phyloP scores from a whole-genome alignment of 164 flowering plant species.

The Annona cherimola region DNA sequence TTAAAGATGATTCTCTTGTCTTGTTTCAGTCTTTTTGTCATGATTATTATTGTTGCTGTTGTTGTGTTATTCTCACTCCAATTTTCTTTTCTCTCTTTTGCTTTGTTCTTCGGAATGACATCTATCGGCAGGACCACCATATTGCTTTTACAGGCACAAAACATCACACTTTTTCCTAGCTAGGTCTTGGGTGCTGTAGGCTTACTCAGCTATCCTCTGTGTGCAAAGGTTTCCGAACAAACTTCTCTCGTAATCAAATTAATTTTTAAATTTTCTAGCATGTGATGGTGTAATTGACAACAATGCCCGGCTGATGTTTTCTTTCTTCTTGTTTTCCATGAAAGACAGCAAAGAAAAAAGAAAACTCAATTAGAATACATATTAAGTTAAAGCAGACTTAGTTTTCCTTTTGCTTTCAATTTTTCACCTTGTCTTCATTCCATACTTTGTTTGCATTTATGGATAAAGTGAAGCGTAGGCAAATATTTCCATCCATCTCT shows the following conservation, averaged over 20 bases:
- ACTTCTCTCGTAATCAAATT: background rate
- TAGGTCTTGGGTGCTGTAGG: background rate
- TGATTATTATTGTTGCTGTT: background rate
- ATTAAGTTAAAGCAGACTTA: no score
- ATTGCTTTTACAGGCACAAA: background rate
- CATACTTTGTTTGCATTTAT: no score
- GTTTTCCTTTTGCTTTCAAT: no score
- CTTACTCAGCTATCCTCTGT: background rate
- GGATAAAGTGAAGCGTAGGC: no score
- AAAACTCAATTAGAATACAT: no score
- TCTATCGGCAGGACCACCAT: background rate
- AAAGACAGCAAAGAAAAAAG: background rate
- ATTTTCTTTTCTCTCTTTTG: constrained; percentile 5
- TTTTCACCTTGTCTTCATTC: no score
- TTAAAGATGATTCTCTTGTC: constrained; percentile 22
- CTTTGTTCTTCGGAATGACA: constrained; percentile 21
- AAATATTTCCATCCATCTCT: no score
- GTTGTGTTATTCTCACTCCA: background rate
- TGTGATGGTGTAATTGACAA: background rate
- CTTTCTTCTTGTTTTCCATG: background rate
- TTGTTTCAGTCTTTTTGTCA: constrained; percentile 14
- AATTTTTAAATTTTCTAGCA: background rate
- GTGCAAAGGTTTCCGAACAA: background rate
- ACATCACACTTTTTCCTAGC: background rate
- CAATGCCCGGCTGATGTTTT: no score